These are phyloP conservation scores for Infundibulicybe gibba DNA, from an alignment of 768 basidiomycete species.

Conservation along the genomic window DNA sequence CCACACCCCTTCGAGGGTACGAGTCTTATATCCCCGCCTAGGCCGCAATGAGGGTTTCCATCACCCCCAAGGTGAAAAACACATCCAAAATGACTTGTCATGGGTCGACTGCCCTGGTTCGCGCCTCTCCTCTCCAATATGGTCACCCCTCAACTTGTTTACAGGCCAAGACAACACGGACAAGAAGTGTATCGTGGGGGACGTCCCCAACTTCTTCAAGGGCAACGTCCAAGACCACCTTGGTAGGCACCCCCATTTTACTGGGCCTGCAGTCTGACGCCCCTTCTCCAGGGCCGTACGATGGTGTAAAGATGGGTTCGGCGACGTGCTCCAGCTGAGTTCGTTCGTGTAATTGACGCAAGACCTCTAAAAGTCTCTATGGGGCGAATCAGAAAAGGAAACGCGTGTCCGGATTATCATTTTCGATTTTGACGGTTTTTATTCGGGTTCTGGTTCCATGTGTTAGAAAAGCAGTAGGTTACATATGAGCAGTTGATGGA, in stretches of 20 bases:
- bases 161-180: constrained; percentile 19
- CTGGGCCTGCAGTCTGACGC: too few species aligned
- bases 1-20: not conserved
- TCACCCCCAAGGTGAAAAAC: constrained; percentile 41
- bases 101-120: constrained; percentile 57
- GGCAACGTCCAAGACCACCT: not conserved
- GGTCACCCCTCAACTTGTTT: constrained; percentile 8
- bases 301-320: too few species aligned
- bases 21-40: constrained; percentile 16
- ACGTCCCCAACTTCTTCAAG: not conserved
- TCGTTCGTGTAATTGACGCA: too few species aligned
- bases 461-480: too few species aligned
- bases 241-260: not conserved
- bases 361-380: too few species aligned
- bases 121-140: not conserved
- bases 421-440: too few species aligned
- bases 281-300: too few species aligned
- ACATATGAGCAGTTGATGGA: too few species aligned
- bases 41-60: constrained; percentile 38
- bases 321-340: too few species aligned
- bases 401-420: too few species aligned
- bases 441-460: too few species aligned
- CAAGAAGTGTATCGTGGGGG: not conserved
- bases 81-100: constrained; percentile 28
- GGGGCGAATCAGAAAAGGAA: too few species aligned